Evolutionary conservation across 2,329 filamentous ascomycete genomes (phyloP).

Genomic region (Orbilia quercus): DNA sequence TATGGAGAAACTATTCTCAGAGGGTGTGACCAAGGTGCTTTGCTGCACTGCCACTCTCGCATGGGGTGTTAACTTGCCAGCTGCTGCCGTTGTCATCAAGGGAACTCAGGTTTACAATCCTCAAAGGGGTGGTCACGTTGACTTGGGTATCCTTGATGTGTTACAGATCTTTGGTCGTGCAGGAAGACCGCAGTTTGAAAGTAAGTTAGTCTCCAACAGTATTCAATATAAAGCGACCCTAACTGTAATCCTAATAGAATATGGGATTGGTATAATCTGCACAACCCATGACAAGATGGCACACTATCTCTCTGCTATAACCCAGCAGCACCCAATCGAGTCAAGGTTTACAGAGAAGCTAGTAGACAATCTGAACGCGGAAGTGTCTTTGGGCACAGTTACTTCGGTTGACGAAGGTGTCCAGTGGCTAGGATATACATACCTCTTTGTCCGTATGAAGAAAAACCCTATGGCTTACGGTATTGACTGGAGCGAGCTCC

Average conservation of each 20-base stretch:
- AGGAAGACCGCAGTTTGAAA: conserved; percentile 92
- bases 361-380: conserved; percentile 96
- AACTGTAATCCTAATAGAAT: conserved; percentile 74
- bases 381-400: conserved; percentile 92
- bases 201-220: conserved; percentile 3
- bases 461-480: conserved; percentile 91
- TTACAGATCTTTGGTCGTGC: conserved; percentile 98
- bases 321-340: conserved; percentile 95
- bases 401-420: conserved; percentile 93
- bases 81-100: conserved; percentile 96
- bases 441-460: conserved; percentile 96
- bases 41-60: conserved; percentile 98
- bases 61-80: conserved; percentile 98
- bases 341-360: conserved; percentile 94
- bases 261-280: conserved; percentile 97
- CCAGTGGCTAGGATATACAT: conserved; percentile 97
- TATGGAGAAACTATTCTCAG: conserved; percentile 90
- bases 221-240: too few species aligned
- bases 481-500: conserved; percentile 91
- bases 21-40: conserved; percentile 94
- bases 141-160: conserved; percentile 94
- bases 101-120: conserved; percentile 97
- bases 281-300: conserved; percentile 92
- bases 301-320: conserved; percentile 92
- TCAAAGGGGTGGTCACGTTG: conserved; percentile 94